Percentiles rank a stretch among this genome's conserved stretches.
These are phyloP conservation scores for Knoxdaviesia proteae DNA, from an alignment of 2,329 filamentous ascomycete species.

Conservation along the genomic window DNA sequence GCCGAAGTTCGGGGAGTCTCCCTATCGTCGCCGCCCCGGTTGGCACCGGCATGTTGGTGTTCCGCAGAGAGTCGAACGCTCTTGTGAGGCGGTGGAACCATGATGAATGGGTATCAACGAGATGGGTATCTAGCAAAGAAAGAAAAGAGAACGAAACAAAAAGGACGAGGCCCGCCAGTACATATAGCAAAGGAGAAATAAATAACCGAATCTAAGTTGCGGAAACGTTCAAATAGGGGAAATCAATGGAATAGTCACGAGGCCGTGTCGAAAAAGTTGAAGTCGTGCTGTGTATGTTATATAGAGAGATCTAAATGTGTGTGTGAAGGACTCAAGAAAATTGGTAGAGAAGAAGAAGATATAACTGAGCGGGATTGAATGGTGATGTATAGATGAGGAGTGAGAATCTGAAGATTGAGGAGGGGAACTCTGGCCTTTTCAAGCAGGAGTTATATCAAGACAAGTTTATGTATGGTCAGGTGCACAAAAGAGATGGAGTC, in stretches of 20 bases:
- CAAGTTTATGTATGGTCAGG: no score
- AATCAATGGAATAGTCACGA: no score
- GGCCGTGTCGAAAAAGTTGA: no score
- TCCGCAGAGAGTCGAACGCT: not conserved
- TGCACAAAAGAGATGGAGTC: no score
- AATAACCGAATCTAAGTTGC: no score
- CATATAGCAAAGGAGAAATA: no score
- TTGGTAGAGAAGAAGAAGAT: not conserved
- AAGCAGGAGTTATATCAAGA: no score
- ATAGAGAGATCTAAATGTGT: not conserved
- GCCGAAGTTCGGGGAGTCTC: not conserved
- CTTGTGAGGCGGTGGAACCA: slow-evolving; percentile 3
- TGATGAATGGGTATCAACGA: not conserved
- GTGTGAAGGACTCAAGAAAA: not conserved
- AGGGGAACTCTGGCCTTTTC: no score
- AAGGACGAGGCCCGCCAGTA: not conserved
- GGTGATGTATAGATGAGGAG: no score
- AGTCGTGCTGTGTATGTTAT: no score
- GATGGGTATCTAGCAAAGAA: slow-evolving; percentile 4
- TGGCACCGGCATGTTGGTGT: not conserved
- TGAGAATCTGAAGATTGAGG: no score
- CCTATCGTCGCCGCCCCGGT: not conserved
- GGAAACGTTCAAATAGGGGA: no score
- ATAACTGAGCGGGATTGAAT: not conserved
- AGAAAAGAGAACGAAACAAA: not conserved